Base-by-base conservation (phyloP, 768 basidiomycete species). In the Tylopilus felleus region DNA sequence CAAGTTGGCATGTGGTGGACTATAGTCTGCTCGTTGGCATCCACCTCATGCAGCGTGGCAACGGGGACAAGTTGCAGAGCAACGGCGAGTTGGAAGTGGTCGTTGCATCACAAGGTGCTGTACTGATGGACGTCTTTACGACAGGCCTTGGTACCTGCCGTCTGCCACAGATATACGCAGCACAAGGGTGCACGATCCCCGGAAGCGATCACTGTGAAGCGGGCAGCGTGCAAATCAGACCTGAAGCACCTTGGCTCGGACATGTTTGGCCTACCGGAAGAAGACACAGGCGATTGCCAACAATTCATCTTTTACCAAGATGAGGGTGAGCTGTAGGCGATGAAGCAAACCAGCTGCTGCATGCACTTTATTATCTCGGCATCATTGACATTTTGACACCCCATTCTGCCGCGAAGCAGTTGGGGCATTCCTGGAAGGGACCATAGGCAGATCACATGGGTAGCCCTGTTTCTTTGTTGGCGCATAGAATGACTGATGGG, bases 301-400 rank as follows among this genome's bases (percentile, higher is more conserved):
- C 82, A 90, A 53, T 93, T 96, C 67, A 71, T 98, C 27, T 99
- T 99, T 72, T 98, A 97, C 66, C 92, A 95, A 63, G 95, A 99
- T 65, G 97, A 98, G 62, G 94, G 94, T 13, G 97, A 97, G 0
- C 66, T 96, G 41, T 80, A 88, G 29, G 92, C 94, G 33, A 97
- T 68, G 95, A 98, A 63, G 72, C 70, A 8, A 96, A 98, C 68
- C 77, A 80, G 19, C 70, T 77, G 2, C 71, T 86, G 72, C 86
- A 88, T 59, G 83, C 82, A 44, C 88, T 97, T 51, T 97, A 96
- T 70, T 98, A 98, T 70, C 76, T 98, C 9, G 96, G 97, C 22
- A 82, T 99, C 50, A 99, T 99, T 64, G 97, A 99, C 71, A 98
- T 98, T 59, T 74, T 95, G 55, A 98, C 97, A 22, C 96, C 95